Evolutionary conservation across 805 yeast genomes (phyloP).

Genomic region (Saturnispora bothae): DNA sequence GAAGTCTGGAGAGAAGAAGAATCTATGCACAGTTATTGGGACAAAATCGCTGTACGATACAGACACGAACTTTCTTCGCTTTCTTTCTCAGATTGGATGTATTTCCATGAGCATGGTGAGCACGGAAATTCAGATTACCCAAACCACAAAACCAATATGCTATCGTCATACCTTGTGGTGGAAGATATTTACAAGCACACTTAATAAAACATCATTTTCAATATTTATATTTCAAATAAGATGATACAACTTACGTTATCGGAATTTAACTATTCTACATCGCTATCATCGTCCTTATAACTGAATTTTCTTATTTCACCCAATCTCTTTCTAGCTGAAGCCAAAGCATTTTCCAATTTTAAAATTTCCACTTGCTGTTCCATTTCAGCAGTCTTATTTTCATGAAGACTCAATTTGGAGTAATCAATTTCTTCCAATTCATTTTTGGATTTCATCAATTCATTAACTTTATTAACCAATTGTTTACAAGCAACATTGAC

Average conservation of each 20-base stretch:
- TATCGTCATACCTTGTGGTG: not conserved
- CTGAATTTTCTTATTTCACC: conserved; percentile 79
- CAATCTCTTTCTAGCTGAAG: conserved; percentile 63
- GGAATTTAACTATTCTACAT: conserved; percentile 33
- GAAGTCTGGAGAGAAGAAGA: too few species aligned
- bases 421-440: conserved; percentile 44
- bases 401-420: conserved; percentile 59
- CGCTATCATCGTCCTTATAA: conserved; percentile 50
- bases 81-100: too few species aligned
- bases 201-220: too few species aligned
- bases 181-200: too few species aligned
- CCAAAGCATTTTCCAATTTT: conserved; percentile 66
- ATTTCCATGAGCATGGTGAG: too few species aligned
- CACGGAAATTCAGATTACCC: too few species aligned
- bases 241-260: too few species aligned
- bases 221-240: too few species aligned
- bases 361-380: conserved; percentile 87
- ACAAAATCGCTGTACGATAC: too few species aligned
- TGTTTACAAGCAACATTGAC: conserved; percentile 71
- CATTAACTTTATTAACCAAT: conserved; percentile 51
- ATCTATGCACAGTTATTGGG: too few species aligned
- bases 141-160: too few species aligned
- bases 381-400: conserved; percentile 79
- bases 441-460: conserved; percentile 20
- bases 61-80: too few species aligned